phyloP scores from a whole-genome alignment of 2,329 filamentous ascomycete genomes.

The Onygenales sp. region DNA sequence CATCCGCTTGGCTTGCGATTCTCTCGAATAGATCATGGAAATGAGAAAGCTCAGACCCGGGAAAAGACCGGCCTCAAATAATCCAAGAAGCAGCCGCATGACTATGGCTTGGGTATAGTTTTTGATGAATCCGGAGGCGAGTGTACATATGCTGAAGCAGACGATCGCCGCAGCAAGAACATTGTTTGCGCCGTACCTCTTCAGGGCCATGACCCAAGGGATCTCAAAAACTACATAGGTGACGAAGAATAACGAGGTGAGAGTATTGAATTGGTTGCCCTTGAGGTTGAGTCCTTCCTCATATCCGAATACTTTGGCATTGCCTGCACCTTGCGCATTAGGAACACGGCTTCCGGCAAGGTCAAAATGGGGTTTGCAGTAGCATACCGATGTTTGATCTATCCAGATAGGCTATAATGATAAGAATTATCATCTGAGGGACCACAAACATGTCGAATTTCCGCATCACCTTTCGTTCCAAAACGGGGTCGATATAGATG shows the following conservation, averaged over 20 bases:
- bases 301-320: slow-evolving; percentile 32
- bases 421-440: slow-evolving; percentile 11
- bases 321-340: slow-evolving; percentile 40
- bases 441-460: slow-evolving; percentile 13
- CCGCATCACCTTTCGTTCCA: slow-evolving; percentile 8
- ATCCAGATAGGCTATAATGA: slow-evolving; percentile 47
- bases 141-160: slow-evolving; percentile 39
- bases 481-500: slow-evolving; percentile 11
- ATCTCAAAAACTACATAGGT: slow-evolving; percentile 43
- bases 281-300: neutral
- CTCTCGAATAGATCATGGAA: slow-evolving; percentile 47
- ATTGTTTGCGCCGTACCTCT: slow-evolving; percentile 37
- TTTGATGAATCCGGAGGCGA: slow-evolving; percentile 37
- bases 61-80: slow-evolving; percentile 43
- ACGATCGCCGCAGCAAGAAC: slow-evolving; percentile 44
- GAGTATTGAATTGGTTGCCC: slow-evolving; percentile 23
- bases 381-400: slow-evolving; percentile 53
- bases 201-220: slow-evolving; percentile 42
- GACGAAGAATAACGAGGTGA: slow-evolving; percentile 39
- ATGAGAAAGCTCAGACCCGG: slow-evolving; percentile 40
- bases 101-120: slow-evolving; percentile 37
- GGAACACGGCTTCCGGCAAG: neutral
- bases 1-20: slow-evolving; percentile 50
- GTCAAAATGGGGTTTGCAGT: slow-evolving; percentile 1
- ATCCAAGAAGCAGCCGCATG: slow-evolving; percentile 40